phyloP scores from a whole-genome alignment of 2,329 filamentous ascomycete species.

The Trichocomaceae sp. region DNA sequence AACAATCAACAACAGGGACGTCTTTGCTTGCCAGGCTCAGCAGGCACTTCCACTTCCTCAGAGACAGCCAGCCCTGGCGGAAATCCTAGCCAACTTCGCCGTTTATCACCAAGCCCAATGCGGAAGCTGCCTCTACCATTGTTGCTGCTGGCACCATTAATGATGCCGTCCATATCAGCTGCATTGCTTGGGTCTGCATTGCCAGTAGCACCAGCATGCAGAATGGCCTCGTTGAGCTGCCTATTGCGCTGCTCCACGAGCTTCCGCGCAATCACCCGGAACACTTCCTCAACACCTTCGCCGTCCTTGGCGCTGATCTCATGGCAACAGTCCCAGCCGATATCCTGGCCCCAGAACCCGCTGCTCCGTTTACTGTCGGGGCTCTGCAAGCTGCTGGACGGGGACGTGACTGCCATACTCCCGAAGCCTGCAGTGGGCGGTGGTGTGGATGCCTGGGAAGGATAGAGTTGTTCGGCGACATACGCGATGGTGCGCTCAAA shows the following conservation, averaged over 20 bases:
- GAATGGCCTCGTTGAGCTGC: slow-evolving; percentile 19
- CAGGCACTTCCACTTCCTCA: slow-evolving; percentile 26
- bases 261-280: slow-evolving; percentile 82
- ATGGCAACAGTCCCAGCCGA: slow-evolving; percentile 95
- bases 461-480: slow-evolving; percentile 83
- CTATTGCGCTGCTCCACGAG: slow-evolving; percentile 63
- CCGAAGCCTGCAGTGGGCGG: slow-evolving; percentile 54
- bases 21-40: slow-evolving; percentile 28
- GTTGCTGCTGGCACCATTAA: slow-evolving; percentile 11
- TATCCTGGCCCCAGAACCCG: slow-evolving; percentile 73
- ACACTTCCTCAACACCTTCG: slow-evolving; percentile 94
- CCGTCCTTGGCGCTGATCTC: slow-evolving; percentile 92
- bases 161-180: slow-evolving; percentile 40
- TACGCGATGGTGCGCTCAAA: slow-evolving; percentile 96
- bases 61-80: slow-evolving; percentile 41
- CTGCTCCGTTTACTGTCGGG: slow-evolving; percentile 42
- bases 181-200: slow-evolving; percentile 32
- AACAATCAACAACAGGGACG: slow-evolving; percentile 37
- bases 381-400: slow-evolving; percentile 22
- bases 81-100: slow-evolving; percentile 61
- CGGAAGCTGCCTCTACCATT: slow-evolving; percentile 54
- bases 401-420: slow-evolving; percentile 20
- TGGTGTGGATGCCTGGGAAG: slow-evolving; percentile 60
- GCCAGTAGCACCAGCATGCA: slow-evolving; percentile 30
- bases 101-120: slow-evolving; percentile 53